Evolutionary conservation across 2,329 filamentous ascomycete species (phyloP), one percentile per base, ranked within the genome.

Genomic region (Curvularia verruculosa): DNA sequence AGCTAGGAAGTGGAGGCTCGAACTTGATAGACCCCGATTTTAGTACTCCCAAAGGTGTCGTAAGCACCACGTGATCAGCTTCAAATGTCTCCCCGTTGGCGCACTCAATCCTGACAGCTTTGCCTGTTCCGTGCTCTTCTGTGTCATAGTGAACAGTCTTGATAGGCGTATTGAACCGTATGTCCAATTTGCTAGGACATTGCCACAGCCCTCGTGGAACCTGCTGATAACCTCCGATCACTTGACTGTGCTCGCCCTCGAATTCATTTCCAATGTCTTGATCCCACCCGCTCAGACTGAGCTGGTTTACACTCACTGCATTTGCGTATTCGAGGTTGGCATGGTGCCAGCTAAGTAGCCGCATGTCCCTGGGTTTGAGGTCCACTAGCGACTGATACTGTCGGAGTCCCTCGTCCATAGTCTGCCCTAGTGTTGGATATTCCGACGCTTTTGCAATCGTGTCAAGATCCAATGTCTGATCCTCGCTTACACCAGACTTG

Each of bases 271-370:
- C 95, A 48, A 93, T 92, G 72, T 99, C 96, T 69, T 99, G 92
- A 75, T 99, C 96, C 91, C 96, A 98, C 0, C 93, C 89, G 7
- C 89, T 87, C 13, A 99, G 85, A 75, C 94, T 98, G 18, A 99
- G 84, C 61, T 90, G 89, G 63, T 90, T 88, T 52, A 96, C 87
- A 64, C 92, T 96, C 1, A 88, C 91, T 1, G 95, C 95, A 75
- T 98, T 99, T 61, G 94, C 96, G 73, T 99, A 99, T 76, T 99
- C 95, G 13, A 99, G 83, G 72, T 99, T 99, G 63, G 96, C 96
- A 75, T 97, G 90, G 76, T 99, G 96, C 95, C 95, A 99, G 71
- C 97, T 99, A 70, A 98, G 84, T 15, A 99, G 82, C 44, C 95
- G 87, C 76, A 96, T 88, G 70, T 99, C 95, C 71, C 92, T 90